Conservation (phyloP, 2,329 filamentous ascomycete genomes). For the Juglanconis sp. region DNA sequence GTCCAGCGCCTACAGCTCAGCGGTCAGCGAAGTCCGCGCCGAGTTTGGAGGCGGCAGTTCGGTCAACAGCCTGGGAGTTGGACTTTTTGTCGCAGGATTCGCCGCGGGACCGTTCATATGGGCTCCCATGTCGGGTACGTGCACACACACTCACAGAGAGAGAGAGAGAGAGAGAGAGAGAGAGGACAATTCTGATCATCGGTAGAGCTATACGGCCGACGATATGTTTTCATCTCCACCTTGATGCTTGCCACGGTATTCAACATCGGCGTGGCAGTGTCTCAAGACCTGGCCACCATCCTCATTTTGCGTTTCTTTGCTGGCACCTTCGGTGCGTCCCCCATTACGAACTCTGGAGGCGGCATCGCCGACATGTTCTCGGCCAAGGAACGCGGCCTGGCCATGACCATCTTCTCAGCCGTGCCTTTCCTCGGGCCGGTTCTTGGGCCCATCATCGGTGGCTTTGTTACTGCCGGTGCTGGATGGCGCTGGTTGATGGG, state of each 20-base stretch:
- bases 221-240: constrained; percentile 57
- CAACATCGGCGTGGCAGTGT: constrained; percentile 56
- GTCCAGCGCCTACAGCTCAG: no score
- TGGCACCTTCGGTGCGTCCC: constrained; percentile 59
- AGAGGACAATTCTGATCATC: constrained; percentile 27
- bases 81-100: constrained; percentile 62
- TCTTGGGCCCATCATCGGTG: constrained; percentile 34
- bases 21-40: no score
- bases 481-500: constrained; percentile 21
- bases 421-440: constrained; percentile 63
- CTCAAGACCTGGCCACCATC: constrained; percentile 56
- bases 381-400: constrained; percentile 51
- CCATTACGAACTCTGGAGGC: constrained; percentile 60
- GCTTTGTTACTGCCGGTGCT: constrained; percentile 36
- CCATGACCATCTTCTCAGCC: constrained; percentile 57
- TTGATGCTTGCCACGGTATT: constrained; percentile 59
- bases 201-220: constrained; percentile 57
- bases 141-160: not conserved
- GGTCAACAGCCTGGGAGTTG: constrained; percentile 55
- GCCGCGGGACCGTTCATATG: constrained; percentile 61
- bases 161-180: no score
- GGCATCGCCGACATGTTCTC: constrained; percentile 63
- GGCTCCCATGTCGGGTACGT: constrained; percentile 49
- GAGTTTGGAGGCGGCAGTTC: no score
- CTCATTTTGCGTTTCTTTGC: constrained; percentile 69